phyloP scores from a whole-genome alignment of 2,329 filamentous ascomycete species.

The Aspergillus sp. region DNA sequence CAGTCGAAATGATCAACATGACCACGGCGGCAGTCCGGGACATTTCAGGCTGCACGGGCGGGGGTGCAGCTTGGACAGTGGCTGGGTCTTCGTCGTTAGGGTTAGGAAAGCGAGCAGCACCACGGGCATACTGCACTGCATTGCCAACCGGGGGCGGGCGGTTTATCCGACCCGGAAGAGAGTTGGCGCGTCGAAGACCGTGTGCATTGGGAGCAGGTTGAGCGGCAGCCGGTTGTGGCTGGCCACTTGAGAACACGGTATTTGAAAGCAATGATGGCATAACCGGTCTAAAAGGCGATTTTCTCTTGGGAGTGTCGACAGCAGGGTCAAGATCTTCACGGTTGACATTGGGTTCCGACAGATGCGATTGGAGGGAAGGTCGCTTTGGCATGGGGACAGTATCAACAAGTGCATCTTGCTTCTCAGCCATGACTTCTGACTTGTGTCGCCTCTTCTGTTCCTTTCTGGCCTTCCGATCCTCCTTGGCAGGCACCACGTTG shows the following conservation, averaged over 20 bases:
- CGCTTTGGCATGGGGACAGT: not conserved
- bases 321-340: conserved; percentile 1
- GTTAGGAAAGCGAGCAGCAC: conserved; percentile 22
- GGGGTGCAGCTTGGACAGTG: conserved; percentile 6
- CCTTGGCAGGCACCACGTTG: conserved; percentile 9
- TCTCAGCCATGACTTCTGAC: conserved; percentile 9
- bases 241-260: conserved; percentile 26
- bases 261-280: conserved; percentile 28
- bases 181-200: conserved; percentile 25
- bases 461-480: conserved; percentile 11
- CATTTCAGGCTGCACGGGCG: conserved; percentile 33
- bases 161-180: conserved; percentile 22
- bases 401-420: conserved; percentile 1
- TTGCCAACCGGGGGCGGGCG: conserved; percentile 24
- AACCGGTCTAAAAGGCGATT: conserved; percentile 22
- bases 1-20: conserved; percentile 49
- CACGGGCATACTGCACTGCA: conserved; percentile 28
- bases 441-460: conserved; percentile 19
- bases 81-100: conserved; percentile 11
- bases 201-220: conserved; percentile 6
- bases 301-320: conserved; percentile 16
- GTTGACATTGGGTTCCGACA: conserved; percentile 5
- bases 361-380: conserved; percentile 11
- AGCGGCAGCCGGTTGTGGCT: conserved; percentile 9
- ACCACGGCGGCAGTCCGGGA: conserved; percentile 52